Conservation (phyloP, 2,329 filamentous ascomycete genomes). For the Macrophomina phaseolina region DNA sequence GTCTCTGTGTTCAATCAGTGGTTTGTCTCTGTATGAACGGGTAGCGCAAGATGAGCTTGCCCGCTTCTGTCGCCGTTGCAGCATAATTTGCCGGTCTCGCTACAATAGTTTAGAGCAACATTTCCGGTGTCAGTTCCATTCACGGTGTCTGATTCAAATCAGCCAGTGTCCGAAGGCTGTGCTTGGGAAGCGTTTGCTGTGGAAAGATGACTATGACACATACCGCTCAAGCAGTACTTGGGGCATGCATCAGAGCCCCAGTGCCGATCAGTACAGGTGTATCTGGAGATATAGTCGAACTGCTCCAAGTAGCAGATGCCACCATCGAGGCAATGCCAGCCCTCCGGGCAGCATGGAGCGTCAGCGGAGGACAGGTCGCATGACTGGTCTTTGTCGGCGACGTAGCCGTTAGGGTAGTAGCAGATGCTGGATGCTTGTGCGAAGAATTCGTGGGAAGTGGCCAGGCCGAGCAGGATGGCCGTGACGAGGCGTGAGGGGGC, state of each 20-base stretch:
- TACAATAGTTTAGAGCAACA: conserved; percentile 32
- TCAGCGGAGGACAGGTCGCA: conserved; percentile 32
- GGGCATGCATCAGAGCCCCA: conserved; percentile 38
- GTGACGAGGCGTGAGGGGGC: neutral
- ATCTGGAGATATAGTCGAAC: conserved; percentile 36
- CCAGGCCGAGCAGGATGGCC: neutral
- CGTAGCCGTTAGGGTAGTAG: conserved; percentile 44
- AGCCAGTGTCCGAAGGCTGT: neutral
- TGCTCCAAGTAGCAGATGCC: conserved; percentile 39
- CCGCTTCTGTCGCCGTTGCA: conserved; percentile 30
- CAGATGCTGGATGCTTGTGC: conserved; percentile 35
- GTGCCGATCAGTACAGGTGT: conserved; percentile 41
- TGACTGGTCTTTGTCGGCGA: conserved; percentile 33
- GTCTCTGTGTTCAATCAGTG: conserved; percentile 25
- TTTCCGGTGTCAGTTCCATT: conserved; percentile 30
- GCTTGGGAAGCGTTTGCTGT: neutral
- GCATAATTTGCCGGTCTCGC: conserved; percentile 31
- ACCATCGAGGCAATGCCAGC: conserved; percentile 42
- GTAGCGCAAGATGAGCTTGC: conserved; percentile 23
- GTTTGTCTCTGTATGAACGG: conserved; percentile 14
- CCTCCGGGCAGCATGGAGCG: conserved; percentile 41
- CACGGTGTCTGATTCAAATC: neutral
- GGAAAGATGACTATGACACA: neutral
- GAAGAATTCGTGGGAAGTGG: conserved; percentile 3
- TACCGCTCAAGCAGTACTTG: conserved; percentile 37